Percentiles rank a stretch among this genome's conserved stretches.
These are phyloP conservation scores for Hirschioporus abietinus DNA, from an alignment of 768 basidiomycete species.

Conservation along the genomic window DNA sequence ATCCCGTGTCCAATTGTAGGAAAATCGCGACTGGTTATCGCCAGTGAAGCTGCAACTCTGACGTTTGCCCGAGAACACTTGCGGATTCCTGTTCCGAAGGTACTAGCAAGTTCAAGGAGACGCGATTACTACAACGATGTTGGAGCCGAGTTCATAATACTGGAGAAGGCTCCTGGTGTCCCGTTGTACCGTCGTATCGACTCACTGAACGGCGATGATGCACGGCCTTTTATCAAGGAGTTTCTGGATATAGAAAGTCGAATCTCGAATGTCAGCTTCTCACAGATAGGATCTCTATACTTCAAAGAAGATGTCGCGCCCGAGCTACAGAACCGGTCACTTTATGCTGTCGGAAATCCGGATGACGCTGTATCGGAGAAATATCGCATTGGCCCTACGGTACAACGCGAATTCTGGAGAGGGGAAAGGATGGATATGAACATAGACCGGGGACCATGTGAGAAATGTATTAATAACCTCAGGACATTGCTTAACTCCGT, in stretches of 20 bases:
- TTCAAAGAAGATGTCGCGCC: conserved; percentile 16
- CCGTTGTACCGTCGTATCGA: neutral
- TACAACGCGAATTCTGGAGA: conserved; percentile 16
- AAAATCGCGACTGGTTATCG: neutral
- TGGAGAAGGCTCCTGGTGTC: neutral
- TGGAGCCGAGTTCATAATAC: neutral
- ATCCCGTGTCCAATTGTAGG: neutral
- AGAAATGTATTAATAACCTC: neutral
- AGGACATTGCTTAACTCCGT: neutral
- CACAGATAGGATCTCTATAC: conserved; percentile 16
- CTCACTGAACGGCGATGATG: neutral
- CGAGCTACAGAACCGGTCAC: conserved; percentile 10
- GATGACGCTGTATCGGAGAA: conserved; percentile 2
- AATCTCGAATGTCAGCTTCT: conserved; percentile 8
- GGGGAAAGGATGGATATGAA: conserved; percentile 9
- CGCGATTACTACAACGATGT: neutral
- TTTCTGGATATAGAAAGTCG: conserved; percentile 5
- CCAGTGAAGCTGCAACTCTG: neutral
- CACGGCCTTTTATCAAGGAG: neutral
- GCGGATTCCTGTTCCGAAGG: neutral
- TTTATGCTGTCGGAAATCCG: conserved; percentile 5
- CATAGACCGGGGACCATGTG: conserved; percentile 15
- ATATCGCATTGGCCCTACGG: conserved; percentile 14
- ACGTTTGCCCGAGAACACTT: neutral
- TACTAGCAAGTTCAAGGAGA: neutral